Conservation (phyloP, 176 grass and related monocot genomes). For the Oryza officinalis region DNA sequence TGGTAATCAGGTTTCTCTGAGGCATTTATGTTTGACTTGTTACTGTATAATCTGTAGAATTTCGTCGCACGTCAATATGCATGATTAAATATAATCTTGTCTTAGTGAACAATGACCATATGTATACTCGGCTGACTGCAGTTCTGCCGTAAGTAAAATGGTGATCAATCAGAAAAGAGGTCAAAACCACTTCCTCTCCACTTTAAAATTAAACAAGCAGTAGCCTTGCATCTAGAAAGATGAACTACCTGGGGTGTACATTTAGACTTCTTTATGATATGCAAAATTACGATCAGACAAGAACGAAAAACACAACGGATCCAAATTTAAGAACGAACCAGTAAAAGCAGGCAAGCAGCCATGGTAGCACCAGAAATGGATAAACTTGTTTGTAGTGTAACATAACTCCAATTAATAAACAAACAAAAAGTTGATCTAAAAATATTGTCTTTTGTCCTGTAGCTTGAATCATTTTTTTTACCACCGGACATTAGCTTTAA, state of each 20-base stretch:
- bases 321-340: background rate
- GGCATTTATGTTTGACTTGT: background rate
- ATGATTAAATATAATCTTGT: background rate
- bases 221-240: conserved; percentile 3
- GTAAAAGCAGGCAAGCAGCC: background rate
- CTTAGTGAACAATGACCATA: background rate
- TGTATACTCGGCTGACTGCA: background rate
- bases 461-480: conserved; percentile 2
- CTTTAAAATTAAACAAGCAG: background rate
- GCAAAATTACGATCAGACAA: background rate
- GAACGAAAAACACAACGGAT: background rate
- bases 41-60: background rate
- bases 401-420: background rate
- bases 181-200: background rate
- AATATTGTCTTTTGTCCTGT: background rate
- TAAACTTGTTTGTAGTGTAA: background rate
- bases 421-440: background rate
- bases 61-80: background rate
- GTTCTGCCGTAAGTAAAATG: background rate
- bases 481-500: background rate
- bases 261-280: background rate
- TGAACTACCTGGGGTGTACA: background rate
- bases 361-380: background rate
- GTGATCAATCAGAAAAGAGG: background rate
- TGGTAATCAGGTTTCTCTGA: background rate